Evolutionary conservation across 768 basidiomycete genomes (phyloP), one percentile per base, ranked within the genome.

Genomic region (Lactarius deliciosus): DNA sequence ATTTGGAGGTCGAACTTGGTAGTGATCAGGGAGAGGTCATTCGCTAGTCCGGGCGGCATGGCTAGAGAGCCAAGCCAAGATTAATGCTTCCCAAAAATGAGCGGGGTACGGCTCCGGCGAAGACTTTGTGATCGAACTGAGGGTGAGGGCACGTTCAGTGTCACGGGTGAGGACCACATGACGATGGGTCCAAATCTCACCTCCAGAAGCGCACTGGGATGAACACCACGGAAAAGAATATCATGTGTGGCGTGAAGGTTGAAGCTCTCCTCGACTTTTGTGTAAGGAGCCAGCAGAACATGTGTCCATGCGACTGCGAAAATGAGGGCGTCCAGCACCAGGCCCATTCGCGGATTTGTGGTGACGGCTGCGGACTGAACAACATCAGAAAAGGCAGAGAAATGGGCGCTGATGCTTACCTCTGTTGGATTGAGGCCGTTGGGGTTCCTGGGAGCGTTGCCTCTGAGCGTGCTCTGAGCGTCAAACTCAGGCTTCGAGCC

Each of bases 181-280:
- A 45, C 8, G 16, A 30, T 5, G 28, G 6, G 57, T 4, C 20
- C 5, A 3, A 0, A 54, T 32, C 47, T 30, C 36, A 70, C 85
- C 75, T 74, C 91, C 86, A 53, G 73, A 32, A 92, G 75, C 40
- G 71, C 75, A 3, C 74, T 72, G 2, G 77, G 73, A 0, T 73
- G 57, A 20, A 86, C 74, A 2, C 95, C 94, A 72, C 94, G 88
- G 78, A 89, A 83, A 34, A 98, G 79, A 30, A 93, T 80, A 76
- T 99, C 97, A 73, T 97, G 93, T 0, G 82, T 83, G 0, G 93
- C 95, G 74, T 98, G 97, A 10, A 98, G 83, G 70, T 90, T 95
- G 81, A 98, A 98, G 73, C 90, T 92, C 78, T 99, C 97, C 76
- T 99, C 97, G 34, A 99, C 97, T 79, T 99, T 99, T 4, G 92